phyloP scores from a whole-genome alignment of 78 protist species.

The Protostelium mycophagum region DNA sequence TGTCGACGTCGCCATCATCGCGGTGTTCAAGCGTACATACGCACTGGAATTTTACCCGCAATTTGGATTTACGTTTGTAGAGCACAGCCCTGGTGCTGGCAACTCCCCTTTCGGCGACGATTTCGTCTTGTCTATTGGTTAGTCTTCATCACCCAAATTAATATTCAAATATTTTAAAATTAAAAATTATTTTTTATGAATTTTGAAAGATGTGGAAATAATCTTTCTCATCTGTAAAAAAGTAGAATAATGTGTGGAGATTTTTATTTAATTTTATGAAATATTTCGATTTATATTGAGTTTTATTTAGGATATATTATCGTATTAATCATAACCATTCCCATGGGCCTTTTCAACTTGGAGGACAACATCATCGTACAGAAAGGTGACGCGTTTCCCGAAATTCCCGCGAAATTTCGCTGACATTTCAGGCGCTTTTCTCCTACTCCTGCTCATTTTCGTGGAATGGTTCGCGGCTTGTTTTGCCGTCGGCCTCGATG shows the following conservation, averaged over 20 bases:
- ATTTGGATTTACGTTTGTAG: constrained; percentile 16
- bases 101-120: constrained; percentile 28
- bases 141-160: no score
- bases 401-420: not conserved
- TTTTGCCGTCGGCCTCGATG: constrained; percentile 22
- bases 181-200: no score
- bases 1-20: constrained; percentile 6
- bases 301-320: constrained; percentile 46
- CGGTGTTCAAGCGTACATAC: constrained; percentile 23
- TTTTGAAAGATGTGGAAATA: no score
- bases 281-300: no score
- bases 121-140: constrained; percentile 32
- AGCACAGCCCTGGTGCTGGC: not conserved
- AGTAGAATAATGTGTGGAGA: no score
- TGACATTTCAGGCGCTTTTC: constrained; percentile 9
- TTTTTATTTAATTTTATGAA: no score
- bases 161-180: no score
- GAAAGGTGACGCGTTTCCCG: constrained; percentile 3
- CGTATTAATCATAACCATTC: constrained; percentile 45
- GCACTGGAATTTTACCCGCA: constrained; percentile 35
- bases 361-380: constrained; percentile 56
- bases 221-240: no score
- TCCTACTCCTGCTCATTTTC: constrained; percentile 17
- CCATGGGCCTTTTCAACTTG: constrained; percentile 46
- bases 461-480: constrained; percentile 22